Conservation (phyloP, 108 stramenopile genomes). For the Nannochloropsis gaditana region DNA sequence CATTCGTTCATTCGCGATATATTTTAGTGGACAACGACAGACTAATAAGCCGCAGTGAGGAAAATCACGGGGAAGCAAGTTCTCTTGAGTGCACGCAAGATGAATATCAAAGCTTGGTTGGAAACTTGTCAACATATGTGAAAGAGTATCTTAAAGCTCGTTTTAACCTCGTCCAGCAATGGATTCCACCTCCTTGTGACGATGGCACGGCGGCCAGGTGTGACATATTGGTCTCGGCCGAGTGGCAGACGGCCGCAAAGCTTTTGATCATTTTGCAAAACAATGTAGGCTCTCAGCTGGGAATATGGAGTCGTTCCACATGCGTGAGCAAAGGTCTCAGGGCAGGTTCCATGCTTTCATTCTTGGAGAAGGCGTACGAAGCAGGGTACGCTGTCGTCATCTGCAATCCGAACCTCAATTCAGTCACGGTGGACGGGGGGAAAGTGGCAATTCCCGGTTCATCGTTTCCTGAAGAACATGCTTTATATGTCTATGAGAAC, state of each 20-base stretch:
- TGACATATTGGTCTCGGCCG: slow-evolving; percentile 17
- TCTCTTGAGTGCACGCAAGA: neutral
- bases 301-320: slow-evolving; percentile 28
- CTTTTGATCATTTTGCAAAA: slow-evolving; percentile 36
- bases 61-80: neutral
- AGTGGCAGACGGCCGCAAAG: slow-evolving; percentile 22
- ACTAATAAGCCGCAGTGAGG: slow-evolving; percentile 26
- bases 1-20: slow-evolving; percentile 31
- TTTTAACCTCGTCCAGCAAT: neutral
- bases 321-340: slow-evolving; percentile 24
- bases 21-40: slow-evolving; percentile 25
- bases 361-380: slow-evolving; percentile 24
- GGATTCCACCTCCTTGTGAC: slow-evolving; percentile 28
- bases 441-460: slow-evolving; percentile 29
- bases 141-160: slow-evolving; percentile 18
- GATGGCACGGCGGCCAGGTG: slow-evolving; percentile 23
- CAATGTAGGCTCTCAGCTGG: slow-evolving; percentile 30
- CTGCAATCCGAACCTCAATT: slow-evolving; percentile 30
- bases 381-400: slow-evolving; percentile 31
- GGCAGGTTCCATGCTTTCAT: slow-evolving; percentile 32
- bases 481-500: slow-evolving; percentile 29
- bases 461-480: slow-evolving; percentile 31
- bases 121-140: slow-evolving; percentile 18
- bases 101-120: neutral
- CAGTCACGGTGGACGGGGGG: neutral